Base-by-base conservation (phyloP, 306 rosid species). In the Urtica urens region DNA sequence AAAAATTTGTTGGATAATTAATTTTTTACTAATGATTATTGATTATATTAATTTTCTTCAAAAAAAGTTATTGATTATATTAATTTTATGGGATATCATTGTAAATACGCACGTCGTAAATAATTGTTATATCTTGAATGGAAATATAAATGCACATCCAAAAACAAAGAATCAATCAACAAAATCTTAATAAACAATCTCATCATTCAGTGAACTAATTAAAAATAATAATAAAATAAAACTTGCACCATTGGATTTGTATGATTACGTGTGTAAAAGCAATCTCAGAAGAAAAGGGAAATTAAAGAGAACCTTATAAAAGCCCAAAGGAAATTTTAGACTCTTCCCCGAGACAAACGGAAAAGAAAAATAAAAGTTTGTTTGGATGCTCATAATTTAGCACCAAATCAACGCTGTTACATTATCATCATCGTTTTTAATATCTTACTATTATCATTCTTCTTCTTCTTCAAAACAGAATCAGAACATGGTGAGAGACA, bases 401-500 rank as follows among this genome's bases (percentile, higher is more conserved):
- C 33, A 28, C 33, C 33, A 28, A 28, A 28, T 28, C 10, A n/a
- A n/a, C n/a, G 33, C 10, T 28, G 10, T 4, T 28, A 28, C 33
- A 28, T 28, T 28, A 10, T 28, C n/a, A n/a, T n/a, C n/a, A n/a
- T n/a, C n/a, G n/a, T n/a, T n/a, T n/a, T 31, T 4, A 28, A 28
- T 4, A 4, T 28, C 10, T 28, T 28, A 28, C 10, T 28, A 28
- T 28, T 28, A 28, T 44, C 10, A n/a, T 42, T 55, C 20, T 13
- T 42, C 38, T 56, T 29, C 10, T 31, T 41, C 19, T 6, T 13
- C 11, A 3, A 3, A 2, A 10, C n/a, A n/a, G n/a, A n/a, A n/a
- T n/a, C n/a, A n/a, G n/a, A n/a, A n/a, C n/a, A 56, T 74, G 79
- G 72, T 24, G 70, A 68, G 39, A 46, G 68, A 77, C 25, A n/a